A percentile compares a stretch with the other conserved stretches of the same genome.
Conservation (phyloP, 1,284 basidiomycete genomes). For the Agaricales sp. region DNA sequence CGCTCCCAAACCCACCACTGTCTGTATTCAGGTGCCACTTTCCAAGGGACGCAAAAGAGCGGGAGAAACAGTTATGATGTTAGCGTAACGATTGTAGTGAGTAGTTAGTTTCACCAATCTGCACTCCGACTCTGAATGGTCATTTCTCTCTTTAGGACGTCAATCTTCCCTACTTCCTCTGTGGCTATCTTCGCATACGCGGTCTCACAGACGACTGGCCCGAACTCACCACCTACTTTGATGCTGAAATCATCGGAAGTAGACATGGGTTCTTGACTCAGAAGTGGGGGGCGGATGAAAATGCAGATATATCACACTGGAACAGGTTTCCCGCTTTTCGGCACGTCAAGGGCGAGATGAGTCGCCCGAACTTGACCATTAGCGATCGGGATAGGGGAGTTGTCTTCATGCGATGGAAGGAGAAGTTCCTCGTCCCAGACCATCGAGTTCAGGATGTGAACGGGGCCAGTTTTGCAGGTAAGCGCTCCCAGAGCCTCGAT, state of each 20-base stretch:
- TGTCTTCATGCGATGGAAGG: slow-evolving; percentile 96
- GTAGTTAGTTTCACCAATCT: slow-evolving; percentile 20
- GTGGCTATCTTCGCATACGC: slow-evolving; percentile 83
- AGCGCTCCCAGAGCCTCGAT: slow-evolving; percentile 16
- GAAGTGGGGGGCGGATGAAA: slow-evolving; percentile 78
- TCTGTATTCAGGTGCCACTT: slow-evolving; percentile 71
- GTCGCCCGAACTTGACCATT: slow-evolving; percentile 67
- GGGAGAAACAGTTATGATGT: slow-evolving; percentile 82
- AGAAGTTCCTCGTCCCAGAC: slow-evolving; percentile 90
- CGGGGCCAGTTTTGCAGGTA: slow-evolving; percentile 92
- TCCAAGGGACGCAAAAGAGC: slow-evolving; percentile 75
- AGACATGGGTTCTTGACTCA: slow-evolving; percentile 83
- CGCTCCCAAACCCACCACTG: slow-evolving; percentile 70
- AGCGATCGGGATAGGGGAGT: slow-evolving; percentile 64
- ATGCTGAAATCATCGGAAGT: slow-evolving; percentile 86
- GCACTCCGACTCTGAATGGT: slow-evolving; percentile 3
- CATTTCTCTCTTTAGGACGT: slow-evolving; percentile 53
- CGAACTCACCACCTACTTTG: slow-evolving; percentile 87
- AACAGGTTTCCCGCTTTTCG: slow-evolving; percentile 85
- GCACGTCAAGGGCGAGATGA: slow-evolving; percentile 63
- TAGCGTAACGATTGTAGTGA: slow-evolving; percentile 68
- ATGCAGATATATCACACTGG: slow-evolving; percentile 89
- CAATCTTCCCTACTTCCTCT: slow-evolving; percentile 74
- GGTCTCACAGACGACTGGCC: slow-evolving; percentile 87
- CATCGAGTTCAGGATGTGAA: slow-evolving; percentile 90